Evolutionary conservation across 1,284 basidiomycete genomes (phyloP).

Genomic region (Sporisorium reilianum): DNA sequence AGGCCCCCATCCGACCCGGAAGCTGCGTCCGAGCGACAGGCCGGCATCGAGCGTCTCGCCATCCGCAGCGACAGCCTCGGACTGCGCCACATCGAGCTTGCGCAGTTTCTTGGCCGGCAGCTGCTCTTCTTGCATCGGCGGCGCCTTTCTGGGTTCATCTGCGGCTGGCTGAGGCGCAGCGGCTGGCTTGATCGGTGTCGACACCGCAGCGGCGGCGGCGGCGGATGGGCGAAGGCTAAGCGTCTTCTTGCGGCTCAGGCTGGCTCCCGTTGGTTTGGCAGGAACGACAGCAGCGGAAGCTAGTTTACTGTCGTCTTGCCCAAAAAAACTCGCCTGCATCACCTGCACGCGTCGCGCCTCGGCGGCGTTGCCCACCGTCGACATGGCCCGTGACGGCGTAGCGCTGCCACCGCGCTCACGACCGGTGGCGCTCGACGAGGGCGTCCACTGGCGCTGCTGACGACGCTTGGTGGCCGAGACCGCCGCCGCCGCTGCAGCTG

Average conservation of each 20-base stretch:
- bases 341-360: constrained; percentile 66
- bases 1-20: constrained; percentile 90
- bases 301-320: constrained; percentile 58
- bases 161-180: constrained; percentile 11
- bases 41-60: constrained; percentile 82
- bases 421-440: constrained; percentile 30
- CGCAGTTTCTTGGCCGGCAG: constrained; percentile 57
- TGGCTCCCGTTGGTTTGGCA: constrained; percentile 45
- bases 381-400: constrained; percentile 47
- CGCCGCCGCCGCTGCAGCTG: constrained; percentile 25
- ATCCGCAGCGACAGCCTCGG: constrained; percentile 77
- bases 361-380: constrained; percentile 45
- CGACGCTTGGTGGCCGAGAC: constrained; percentile 30
- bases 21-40: constrained; percentile 85
- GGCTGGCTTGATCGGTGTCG: constrained; percentile 10
- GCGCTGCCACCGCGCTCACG: constrained; percentile 39
- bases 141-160: constrained; percentile 7
- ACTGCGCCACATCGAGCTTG: constrained; percentile 68
- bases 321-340: constrained; percentile 70
- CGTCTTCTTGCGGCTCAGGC: constrained; percentile 32
- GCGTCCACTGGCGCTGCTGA: constrained; percentile 43
- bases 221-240: constrained; percentile 24
- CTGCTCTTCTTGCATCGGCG: constrained; percentile 18
- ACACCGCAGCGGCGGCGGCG: background rate
- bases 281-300: constrained; percentile 57